Evolutionary conservation across 305 asterid genomes (phyloP).

Genomic region (Striga hermonthica): DNA sequence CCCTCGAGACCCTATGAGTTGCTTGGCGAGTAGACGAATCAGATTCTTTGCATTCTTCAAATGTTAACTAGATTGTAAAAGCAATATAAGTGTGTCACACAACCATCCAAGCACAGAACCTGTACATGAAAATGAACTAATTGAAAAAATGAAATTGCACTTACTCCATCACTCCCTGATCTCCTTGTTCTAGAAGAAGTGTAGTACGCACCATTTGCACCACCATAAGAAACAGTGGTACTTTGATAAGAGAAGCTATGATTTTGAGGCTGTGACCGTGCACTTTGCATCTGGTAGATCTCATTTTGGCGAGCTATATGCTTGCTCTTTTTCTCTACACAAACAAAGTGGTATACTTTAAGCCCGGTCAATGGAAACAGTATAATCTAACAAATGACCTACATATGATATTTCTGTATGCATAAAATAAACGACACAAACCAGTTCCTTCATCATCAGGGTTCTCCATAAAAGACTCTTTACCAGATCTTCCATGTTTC

Average conservation of each 20-base stretch:
- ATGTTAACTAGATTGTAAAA: conserved; percentile 48
- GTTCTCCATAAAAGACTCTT: conserved; percentile 61
- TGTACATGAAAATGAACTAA: neutral
- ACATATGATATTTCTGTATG: neutral
- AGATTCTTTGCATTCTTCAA: conserved; percentile 91
- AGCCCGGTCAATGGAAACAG: neutral
- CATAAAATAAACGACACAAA: conserved; percentile 29
- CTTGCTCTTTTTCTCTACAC: conserved; percentile 55
- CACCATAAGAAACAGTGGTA: conserved; percentile 75
- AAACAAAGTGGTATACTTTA: conserved; percentile 24
- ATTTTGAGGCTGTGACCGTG: conserved; percentile 47
- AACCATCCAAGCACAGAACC: too few relatives aligned
- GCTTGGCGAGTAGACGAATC: conserved; percentile 79
- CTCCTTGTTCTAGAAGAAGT: conserved; percentile 69
- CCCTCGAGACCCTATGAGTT: conserved; percentile 65
- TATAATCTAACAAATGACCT: neutral
- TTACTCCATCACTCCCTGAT: conserved; percentile 80
- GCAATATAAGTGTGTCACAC: conserved; percentile 10
- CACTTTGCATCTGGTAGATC: conserved; percentile 36
- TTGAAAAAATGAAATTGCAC: conserved; percentile 31
- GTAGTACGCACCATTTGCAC: conserved; percentile 72
- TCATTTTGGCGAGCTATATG: conserved; percentile 43
- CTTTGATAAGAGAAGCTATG: conserved; percentile 78
- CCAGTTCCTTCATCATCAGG: conserved; percentile 75
- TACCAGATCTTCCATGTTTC: conserved; percentile 70